Conservation (phyloP, 192 early-diverging fungal genomes). For the Linnemannia elongata region DNA sequence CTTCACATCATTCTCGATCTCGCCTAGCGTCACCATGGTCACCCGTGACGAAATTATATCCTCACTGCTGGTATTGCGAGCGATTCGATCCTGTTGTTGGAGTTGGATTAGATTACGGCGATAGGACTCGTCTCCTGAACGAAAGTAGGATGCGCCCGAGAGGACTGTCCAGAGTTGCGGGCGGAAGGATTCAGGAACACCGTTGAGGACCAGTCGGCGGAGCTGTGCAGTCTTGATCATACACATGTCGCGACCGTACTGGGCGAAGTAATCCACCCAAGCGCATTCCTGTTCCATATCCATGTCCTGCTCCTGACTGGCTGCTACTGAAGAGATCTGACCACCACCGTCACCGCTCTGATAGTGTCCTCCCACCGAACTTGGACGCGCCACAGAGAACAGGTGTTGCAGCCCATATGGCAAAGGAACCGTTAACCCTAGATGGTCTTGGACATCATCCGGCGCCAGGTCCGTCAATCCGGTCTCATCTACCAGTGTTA, state of each 20-base stretch:
- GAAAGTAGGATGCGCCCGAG: slow-evolving; percentile 40
- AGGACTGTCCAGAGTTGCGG: slow-evolving; percentile 51
- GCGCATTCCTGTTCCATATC: slow-evolving; percentile 41
- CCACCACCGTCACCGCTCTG: background rate
- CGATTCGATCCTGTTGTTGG: slow-evolving; percentile 15
- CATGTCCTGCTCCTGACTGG: background rate
- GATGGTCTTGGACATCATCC: background rate
- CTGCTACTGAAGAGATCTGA: background rate
- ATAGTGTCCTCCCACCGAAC: background rate
- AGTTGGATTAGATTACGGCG: slow-evolving; percentile 3
- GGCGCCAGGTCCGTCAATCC: background rate
- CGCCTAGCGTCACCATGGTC: slow-evolving; percentile 13
- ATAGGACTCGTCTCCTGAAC: slow-evolving; percentile 27
- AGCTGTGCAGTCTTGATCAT: slow-evolving; percentile 48
- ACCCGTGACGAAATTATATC: background rate
- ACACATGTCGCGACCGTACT: slow-evolving; percentile 36
- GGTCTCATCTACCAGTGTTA: slow-evolving; percentile 11
- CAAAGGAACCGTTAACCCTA: slow-evolving; percentile 8
- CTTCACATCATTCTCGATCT: slow-evolving; percentile 51
- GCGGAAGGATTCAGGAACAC: slow-evolving; percentile 36
- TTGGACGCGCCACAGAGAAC: background rate
- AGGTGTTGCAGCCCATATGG: slow-evolving; percentile 25
- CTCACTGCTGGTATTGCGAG: background rate
- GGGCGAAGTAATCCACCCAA: slow-evolving; percentile 51
- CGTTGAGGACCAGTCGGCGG: slow-evolving; percentile 8